Percentiles rank a stretch among this genome's conserved stretches.
Evolutionary conservation across 2,329 filamentous ascomycete genomes (phyloP).

Genomic region (Rhexocercosporidium sp.): DNA sequence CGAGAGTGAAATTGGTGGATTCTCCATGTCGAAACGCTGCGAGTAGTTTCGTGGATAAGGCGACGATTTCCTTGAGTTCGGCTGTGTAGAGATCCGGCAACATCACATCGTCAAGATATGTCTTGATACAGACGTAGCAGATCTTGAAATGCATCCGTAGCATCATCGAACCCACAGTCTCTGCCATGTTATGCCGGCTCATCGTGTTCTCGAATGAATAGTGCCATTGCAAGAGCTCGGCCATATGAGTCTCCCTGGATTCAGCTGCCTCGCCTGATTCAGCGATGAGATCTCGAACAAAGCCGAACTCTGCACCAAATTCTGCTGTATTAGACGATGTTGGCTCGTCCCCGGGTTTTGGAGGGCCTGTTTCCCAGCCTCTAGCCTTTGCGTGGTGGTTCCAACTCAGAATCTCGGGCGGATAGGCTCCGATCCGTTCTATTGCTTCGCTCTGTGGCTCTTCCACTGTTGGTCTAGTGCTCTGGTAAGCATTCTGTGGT

Average conservation of each 20-base stretch:
- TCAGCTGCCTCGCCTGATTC: neutral
- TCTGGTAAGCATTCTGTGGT: neutral
- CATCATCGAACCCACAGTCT: slow-evolving; percentile 2
- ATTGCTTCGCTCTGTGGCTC: neutral
- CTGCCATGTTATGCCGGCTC: neutral
- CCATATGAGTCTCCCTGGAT: neutral
- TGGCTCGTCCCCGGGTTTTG: neutral
- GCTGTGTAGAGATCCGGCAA: neutral
- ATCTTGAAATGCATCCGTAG: slow-evolving; percentile 5
- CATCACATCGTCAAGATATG: neutral
- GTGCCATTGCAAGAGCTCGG: slow-evolving; percentile 9
- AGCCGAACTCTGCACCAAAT: too few species aligned
- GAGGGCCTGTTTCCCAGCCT: neutral
- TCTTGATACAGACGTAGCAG: neutral
- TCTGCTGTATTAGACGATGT: neutral
- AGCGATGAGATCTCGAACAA: neutral
- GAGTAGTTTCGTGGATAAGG: neutral
- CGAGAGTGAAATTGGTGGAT: slow-evolving; percentile 56
- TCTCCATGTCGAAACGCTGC: neutral
- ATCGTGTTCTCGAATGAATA: slow-evolving; percentile 16
- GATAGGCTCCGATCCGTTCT: neutral
- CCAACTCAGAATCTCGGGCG: neutral
- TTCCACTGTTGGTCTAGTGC: neutral
- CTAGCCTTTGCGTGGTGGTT: neutral
- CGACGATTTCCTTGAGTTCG: slow-evolving; percentile 10